Percentiles rank a stretch among this genome's conserved stretches.
Conservation (phyloP, 2,329 filamentous ascomycete species). For the Pseudonectria foliicola region DNA sequence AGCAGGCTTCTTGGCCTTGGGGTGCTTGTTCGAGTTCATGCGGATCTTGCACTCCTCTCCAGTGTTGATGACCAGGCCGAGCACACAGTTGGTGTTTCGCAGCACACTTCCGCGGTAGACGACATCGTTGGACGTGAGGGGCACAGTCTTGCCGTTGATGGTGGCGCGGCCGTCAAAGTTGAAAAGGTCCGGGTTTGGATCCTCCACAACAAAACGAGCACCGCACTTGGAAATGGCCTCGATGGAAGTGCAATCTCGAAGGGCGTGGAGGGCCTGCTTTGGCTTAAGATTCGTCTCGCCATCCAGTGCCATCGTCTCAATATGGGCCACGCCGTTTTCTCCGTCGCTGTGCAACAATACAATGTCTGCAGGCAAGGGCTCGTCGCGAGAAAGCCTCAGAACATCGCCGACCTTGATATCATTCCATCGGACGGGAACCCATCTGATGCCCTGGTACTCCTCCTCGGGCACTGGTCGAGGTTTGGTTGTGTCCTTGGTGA, state of each 20-base stretch:
- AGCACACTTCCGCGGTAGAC: slow-evolving; percentile 81
- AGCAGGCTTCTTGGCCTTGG: slow-evolving; percentile 73
- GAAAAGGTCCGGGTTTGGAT: slow-evolving; percentile 72
- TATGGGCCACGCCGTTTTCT: slow-evolving; percentile 71
- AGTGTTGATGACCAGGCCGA: slow-evolving; percentile 80
- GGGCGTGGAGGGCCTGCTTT: slow-evolving; percentile 58
- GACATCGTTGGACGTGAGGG: slow-evolving; percentile 74
- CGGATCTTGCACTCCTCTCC: slow-evolving; percentile 88
- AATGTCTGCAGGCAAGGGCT: slow-evolving; percentile 76
- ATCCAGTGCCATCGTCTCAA: slow-evolving; percentile 79
- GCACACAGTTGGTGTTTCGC: slow-evolving; percentile 66
- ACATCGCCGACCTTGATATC: slow-evolving; percentile 44
- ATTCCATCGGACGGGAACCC: slow-evolving; percentile 44
- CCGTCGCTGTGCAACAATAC: slow-evolving; percentile 70
- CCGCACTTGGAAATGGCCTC: slow-evolving; percentile 44
- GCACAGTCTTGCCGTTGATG: slow-evolving; percentile 49
- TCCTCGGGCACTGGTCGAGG: slow-evolving; percentile 37
- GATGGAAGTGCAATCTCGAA: slow-evolving; percentile 51
- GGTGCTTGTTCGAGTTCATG: slow-evolving; percentile 87
- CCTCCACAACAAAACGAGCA: slow-evolving; percentile 64
- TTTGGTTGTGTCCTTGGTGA: slow-evolving; percentile 21
- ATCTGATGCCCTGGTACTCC: slow-evolving; percentile 51
- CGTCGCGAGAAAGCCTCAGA: slow-evolving; percentile 54
- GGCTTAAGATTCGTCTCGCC: slow-evolving; percentile 78
- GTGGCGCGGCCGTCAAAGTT: slow-evolving; percentile 65